Evolutionary conservation across 805 yeast species (phyloP).

Genomic region (Isabelozyma heimii): DNA sequence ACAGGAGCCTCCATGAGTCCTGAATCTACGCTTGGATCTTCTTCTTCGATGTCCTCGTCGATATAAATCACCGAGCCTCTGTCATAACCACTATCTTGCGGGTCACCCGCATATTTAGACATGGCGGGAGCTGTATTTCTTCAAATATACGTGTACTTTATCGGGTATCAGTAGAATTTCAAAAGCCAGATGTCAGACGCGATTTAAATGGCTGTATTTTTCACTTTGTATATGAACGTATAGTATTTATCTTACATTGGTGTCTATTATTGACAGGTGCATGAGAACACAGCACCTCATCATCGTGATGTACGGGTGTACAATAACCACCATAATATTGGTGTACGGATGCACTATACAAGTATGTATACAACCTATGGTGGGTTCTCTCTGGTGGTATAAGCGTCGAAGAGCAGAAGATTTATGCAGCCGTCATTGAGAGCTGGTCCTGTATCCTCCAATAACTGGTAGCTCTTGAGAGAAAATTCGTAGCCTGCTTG

Average conservation of each 20-base stretch:
- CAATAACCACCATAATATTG: neutral
- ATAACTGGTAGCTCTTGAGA: constrained; percentile 34
- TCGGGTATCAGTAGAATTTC: no score
- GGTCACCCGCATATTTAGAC: neutral
- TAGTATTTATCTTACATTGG: neutral
- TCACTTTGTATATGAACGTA: no score
- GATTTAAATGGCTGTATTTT: no score
- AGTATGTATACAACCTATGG: constrained; percentile 13
- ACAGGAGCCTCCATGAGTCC: neutral
- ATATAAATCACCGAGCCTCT: neutral
- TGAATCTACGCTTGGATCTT: neutral
- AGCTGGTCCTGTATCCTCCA: constrained; percentile 29
- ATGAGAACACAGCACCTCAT: no score
- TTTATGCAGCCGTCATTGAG: constrained; percentile 33
- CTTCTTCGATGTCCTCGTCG: neutral
- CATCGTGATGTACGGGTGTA: neutral
- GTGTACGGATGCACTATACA: neutral
- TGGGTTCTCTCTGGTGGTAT: constrained; percentile 40
- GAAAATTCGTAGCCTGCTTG: constrained; percentile 15
- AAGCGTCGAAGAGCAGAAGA: constrained; percentile 40
- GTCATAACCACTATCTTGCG: neutral
- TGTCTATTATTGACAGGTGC: neutral
- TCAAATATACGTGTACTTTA: no score
- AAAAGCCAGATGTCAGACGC: no score
- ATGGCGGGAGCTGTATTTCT: neutral